These are phyloP conservation scores for Floccularia luteovirens DNA, from an alignment of 768 basidiomycete genomes.

Conservation along the genomic window DNA sequence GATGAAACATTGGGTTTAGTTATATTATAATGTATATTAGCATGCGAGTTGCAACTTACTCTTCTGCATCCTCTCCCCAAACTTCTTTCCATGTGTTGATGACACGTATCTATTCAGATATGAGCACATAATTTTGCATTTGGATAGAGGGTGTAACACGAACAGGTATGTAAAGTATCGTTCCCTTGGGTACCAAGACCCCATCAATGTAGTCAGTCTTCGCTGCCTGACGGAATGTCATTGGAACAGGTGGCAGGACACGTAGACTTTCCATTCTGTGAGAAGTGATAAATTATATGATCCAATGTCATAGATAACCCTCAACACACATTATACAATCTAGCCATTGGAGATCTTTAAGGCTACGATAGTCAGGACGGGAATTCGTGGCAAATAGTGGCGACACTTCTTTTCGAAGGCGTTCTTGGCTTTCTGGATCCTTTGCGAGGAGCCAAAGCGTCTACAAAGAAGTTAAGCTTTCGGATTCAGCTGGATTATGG, in stretches of 20 bases:
- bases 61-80: conserved; percentile 46
- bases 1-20: not conserved
- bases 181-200: conserved; percentile 33
- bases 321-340: conserved; percentile 29
- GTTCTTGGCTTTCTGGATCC: conserved; percentile 37
- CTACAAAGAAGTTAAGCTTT: conserved; percentile 12
- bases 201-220: conserved; percentile 34
- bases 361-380: conserved; percentile 27
- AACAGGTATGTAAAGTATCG: conserved; percentile 30
- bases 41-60: conserved; percentile 20
- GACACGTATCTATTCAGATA: conserved; percentile 30
- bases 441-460: conserved; percentile 48
- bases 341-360: conserved; percentile 31
- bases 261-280: conserved; percentile 31
- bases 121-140: too few relatives aligned
- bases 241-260: conserved; percentile 30
- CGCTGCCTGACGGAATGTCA: conserved; percentile 27
- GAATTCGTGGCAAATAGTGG: conserved; percentile 24
- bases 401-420: conserved; percentile 45
- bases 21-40: conserved; percentile 2
- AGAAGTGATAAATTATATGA: not conserved
- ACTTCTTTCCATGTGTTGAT: conserved; percentile 41
- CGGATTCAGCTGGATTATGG: not conserved
- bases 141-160: conserved; percentile 1
- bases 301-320: not conserved